Conservation (phyloP, 2,329 filamentous ascomycete genomes). For the Cladophialophora yegresii region DNA sequence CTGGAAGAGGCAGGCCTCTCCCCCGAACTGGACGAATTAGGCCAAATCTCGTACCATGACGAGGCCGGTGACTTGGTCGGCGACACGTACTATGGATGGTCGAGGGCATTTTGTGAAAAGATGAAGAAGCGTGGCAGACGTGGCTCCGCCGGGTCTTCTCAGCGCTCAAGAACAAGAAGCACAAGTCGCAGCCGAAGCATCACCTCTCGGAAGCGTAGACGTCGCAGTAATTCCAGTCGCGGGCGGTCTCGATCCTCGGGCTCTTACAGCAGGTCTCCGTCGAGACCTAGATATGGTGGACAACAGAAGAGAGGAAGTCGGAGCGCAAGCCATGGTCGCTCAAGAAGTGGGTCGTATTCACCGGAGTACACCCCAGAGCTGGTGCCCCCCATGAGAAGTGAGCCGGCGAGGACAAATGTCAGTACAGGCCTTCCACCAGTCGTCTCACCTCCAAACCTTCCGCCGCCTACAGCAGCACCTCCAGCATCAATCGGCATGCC, state of each 20-base stretch:
- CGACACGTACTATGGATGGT: constrained; percentile 88
- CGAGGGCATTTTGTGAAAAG: constrained; percentile 73
- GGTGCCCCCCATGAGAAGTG: background rate
- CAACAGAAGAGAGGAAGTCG: constrained; percentile 10
- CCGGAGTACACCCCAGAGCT: constrained; percentile 2
- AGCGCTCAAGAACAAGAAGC: constrained; percentile 23
- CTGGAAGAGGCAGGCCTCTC: constrained; percentile 53
- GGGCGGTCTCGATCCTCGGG: constrained; percentile 37
- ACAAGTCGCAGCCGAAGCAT: constrained; percentile 46
- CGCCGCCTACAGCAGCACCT: constrained; percentile 3
- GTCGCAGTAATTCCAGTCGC: constrained; percentile 45
- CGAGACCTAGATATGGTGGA: constrained; percentile 31
- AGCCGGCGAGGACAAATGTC: background rate
- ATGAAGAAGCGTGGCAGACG: constrained; percentile 61
- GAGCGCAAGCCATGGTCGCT: constrained; percentile 24
- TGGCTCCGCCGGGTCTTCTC: constrained; percentile 19
- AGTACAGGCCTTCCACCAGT: constrained; percentile 25
- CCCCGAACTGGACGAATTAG: constrained; percentile 72
- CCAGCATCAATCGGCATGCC: constrained; percentile 3
- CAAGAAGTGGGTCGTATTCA: constrained; percentile 31
- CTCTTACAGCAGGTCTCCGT: constrained; percentile 38
- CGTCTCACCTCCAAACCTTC: constrained; percentile 30
- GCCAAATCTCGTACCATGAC: constrained; percentile 67
- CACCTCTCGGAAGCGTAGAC: constrained; percentile 47
- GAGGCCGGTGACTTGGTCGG: constrained; percentile 66